Evolutionary conservation across 805 yeast genomes (phyloP), one percentile per base, ranked within the genome.

Genomic region (Schizosaccharomyces octosporus): DNA sequence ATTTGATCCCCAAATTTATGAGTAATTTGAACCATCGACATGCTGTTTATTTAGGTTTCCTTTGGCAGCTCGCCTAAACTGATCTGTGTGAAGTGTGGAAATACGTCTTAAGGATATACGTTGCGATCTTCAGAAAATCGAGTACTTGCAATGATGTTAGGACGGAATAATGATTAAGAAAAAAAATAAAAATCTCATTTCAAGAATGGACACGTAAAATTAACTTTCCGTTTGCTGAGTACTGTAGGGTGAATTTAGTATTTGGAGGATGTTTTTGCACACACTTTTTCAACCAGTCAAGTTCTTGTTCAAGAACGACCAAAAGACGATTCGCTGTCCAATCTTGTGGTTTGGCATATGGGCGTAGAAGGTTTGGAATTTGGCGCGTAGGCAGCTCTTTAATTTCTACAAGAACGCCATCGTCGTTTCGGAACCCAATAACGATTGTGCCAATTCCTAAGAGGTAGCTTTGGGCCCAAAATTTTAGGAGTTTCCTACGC

Each of bases 391-490:
- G 74, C 69, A 73, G 88, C 63, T 84, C 81, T 71, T 93, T 97
- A 86, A 81, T 2, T 83, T 72, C 64, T 78, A 74, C 62, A 90
- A 72, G n/a, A 45, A 78, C 70, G 55, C 84, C 75, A 42, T 80
- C 72, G 19, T 84, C 84, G 69, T 87, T 94, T 66, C 96, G 78
- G 71, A 85, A 93, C 0, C 97, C 99, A 68, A 86, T 86, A 3
- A 85, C 78, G 4, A 90, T 77, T 63, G 79, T 79, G n/a, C 84
- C 82, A 24, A 93, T 78, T 3, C 98, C 98, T 57, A 87, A 75
- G 27, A 93, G 74, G 70, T 88, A 93, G 64, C 95, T 84, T 73
- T 88, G 97, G 1, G 95, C 87, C 99, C 99, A 93, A 0, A 94
- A 78, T 64, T 75, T 79, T 69, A 84, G 80, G 57, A 93, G 73